Evolutionary conservation across 768 basidiomycete genomes (phyloP).

Genomic region (Tricholoma sp.): DNA sequence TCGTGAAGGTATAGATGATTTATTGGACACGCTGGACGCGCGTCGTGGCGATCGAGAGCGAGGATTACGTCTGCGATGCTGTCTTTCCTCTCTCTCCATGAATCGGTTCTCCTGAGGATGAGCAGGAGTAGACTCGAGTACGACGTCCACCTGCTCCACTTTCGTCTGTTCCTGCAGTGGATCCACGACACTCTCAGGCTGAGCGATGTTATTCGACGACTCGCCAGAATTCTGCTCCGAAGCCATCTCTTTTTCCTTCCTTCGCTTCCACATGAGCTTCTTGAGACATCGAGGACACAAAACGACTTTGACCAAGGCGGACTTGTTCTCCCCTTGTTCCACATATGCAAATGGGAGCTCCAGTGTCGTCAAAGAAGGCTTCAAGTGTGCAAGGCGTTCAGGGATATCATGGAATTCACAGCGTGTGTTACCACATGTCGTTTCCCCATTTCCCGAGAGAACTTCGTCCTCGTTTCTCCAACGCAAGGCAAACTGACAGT

Average conservation of each 20-base stretch:
- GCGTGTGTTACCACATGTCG: constrained; percentile 85
- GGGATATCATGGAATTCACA: constrained; percentile 59
- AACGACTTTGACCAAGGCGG: constrained; percentile 87
- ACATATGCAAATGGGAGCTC: constrained; percentile 89
- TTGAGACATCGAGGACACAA: constrained; percentile 73
- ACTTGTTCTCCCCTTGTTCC: constrained; percentile 71
- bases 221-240: constrained; percentile 11
- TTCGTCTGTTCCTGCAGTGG: constrained; percentile 31
- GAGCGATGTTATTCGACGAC: constrained; percentile 13
- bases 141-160: constrained; percentile 20
- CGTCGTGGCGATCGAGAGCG: constrained; percentile 33
- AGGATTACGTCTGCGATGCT: constrained; percentile 22
- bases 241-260: constrained; percentile 49
- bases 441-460: constrained; percentile 77
- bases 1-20: neutral
- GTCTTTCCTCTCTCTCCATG: constrained; percentile 6
- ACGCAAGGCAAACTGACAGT: constrained; percentile 71
- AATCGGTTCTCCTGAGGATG: constrained; percentile 33
- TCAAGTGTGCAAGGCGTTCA: constrained; percentile 4
- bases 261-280: constrained; percentile 85
- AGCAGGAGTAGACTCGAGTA: neutral
- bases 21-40: neutral
- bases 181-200: neutral
- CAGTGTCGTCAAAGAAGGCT: constrained; percentile 55
- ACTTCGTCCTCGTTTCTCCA: constrained; percentile 95